A percentile compares a stretch with the other conserved stretches of the same genome.
phyloP scores from a whole-genome alignment of 2,329 filamentous ascomycete species.

The Xylariaceae sp. region DNA sequence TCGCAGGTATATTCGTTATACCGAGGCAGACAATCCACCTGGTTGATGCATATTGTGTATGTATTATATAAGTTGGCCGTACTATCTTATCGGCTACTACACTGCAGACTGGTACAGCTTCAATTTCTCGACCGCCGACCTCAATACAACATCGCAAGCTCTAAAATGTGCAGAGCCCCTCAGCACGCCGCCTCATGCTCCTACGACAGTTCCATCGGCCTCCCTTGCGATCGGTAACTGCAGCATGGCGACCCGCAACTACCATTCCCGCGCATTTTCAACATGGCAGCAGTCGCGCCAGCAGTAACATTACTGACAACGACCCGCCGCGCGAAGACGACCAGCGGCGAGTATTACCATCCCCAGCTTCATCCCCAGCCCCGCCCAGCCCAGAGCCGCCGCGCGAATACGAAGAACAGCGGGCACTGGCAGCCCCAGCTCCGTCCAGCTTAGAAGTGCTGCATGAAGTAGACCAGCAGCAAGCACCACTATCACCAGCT shows the following conservation, averaged over 20 bases:
- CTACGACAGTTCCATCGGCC: conserved; percentile 33
- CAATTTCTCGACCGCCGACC: not conserved
- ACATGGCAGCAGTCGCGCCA: conserved; percentile 20
- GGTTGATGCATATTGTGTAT: too few relatives aligned
- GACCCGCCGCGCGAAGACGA: not conserved
- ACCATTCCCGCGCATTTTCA: conserved; percentile 13
- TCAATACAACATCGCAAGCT: conserved; percentile 11
- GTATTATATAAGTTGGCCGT: too few relatives aligned
- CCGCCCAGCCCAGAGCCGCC: conserved; percentile 21
- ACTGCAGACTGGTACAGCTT: not conserved
- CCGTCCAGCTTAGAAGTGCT: too few relatives aligned
- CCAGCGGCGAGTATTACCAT: not conserved
- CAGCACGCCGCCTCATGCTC: conserved; percentile 33
- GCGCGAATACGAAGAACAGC: too few relatives aligned
- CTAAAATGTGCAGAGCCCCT: conserved; percentile 29
- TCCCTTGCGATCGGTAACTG: conserved; percentile 32
- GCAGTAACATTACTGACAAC: conserved; percentile 1
- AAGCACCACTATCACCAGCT: too few relatives aligned
- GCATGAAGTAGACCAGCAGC: too few relatives aligned
- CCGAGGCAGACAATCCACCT: too few relatives aligned
- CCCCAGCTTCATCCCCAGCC: not conserved
- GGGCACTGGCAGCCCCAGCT: too few relatives aligned
- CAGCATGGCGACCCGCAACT: conserved; percentile 28
- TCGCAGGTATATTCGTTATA: too few relatives aligned
- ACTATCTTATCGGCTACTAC: not conserved